Base-by-base conservation (phyloP, 352 stramenopile species). In the Phytophthora tubulina region DNA sequence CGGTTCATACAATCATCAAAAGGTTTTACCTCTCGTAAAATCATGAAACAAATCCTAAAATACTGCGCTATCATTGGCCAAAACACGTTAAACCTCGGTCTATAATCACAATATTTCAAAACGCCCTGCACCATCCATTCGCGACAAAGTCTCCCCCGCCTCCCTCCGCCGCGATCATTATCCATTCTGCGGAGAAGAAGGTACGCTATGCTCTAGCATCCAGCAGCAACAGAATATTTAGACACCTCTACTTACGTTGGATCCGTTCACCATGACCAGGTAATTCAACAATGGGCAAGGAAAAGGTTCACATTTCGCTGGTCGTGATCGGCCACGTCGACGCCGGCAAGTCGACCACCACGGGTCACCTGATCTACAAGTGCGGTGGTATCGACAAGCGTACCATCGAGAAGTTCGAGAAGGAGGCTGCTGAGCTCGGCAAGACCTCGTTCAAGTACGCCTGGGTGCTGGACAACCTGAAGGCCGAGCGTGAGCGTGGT, bases 341-440 rank as follows among this genome's bases (percentile, higher is more conserved):
- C 94, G 91, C 95, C 84, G 98, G 98, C 63, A 99, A 99, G 88
- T 99, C 97, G 52, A 99, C 98, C 33, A 99, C 96, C 45, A 99
- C 95, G n/a, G 98, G 97, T 69, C 97, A 99, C 84, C 84, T 99
- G 53, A 99, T 99, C 78, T 99, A 99, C 93, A 99, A 99, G 89
- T 99, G 96, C 87, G 98, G 98, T 72, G 94, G 94, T 70, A 98
- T 99, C 73, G 95, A 99, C 85, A 97, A 99, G 88, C 93, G 95
- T 90, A 98, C 96, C 32, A 99, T 99, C 80, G 97, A 99, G 78
- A 99, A 99, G 67, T 63, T 72, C 94, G 98, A 99, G 88, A 98
- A 98, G 74, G 97, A 99, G 82, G 95, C 97, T 27, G 90, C 82
- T 38, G 97, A 99, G 82, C 73, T 98, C n/a, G 98, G 97, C 63